A percentile compares a stretch with the other conserved stretches of the same genome.
Evolutionary conservation across 257 asterid species (phyloP).

Genomic region (Solanum ossicruentum): DNA sequence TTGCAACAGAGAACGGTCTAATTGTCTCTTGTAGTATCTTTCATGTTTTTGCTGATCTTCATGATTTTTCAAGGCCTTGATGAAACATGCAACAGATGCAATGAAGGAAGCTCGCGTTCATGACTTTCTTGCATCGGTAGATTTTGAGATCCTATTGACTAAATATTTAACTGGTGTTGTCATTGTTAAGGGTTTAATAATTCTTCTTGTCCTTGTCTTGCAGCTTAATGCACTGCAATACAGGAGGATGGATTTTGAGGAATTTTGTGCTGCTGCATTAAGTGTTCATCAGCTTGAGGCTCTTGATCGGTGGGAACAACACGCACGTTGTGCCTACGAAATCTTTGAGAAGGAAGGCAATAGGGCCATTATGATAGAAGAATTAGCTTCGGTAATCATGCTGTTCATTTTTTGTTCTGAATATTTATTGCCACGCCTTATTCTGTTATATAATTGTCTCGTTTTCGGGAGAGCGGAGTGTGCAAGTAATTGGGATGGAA

Average conservation of each 20-base stretch:
- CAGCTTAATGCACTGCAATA: constrained; percentile 90
- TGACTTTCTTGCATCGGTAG: constrained; percentile 76
- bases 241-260: constrained; percentile 94
- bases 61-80: constrained; percentile 45
- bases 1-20: neutral
- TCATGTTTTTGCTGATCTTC: neutral
- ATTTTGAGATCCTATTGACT: neutral
- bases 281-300: constrained; percentile 82
- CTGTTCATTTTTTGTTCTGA: neutral
- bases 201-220: neutral
- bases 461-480: neutral
- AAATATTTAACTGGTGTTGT: neutral
- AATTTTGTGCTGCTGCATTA: constrained; percentile 69
- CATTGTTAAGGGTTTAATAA: neutral
- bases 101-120: constrained; percentile 75
- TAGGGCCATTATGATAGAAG: constrained; percentile 80
- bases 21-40: neutral
- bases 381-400: constrained; percentile 72
- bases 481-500: neutral
- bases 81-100: constrained; percentile 68
- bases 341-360: constrained; percentile 85
- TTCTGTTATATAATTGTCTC: neutral
- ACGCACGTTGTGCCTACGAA: constrained; percentile 83
- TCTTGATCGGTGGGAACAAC: constrained; percentile 78
- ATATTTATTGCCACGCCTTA: neutral